Conservation (phyloP, 495 filamentous ascomycete genomes). For the Friedmanniomyces simplex region DNA sequence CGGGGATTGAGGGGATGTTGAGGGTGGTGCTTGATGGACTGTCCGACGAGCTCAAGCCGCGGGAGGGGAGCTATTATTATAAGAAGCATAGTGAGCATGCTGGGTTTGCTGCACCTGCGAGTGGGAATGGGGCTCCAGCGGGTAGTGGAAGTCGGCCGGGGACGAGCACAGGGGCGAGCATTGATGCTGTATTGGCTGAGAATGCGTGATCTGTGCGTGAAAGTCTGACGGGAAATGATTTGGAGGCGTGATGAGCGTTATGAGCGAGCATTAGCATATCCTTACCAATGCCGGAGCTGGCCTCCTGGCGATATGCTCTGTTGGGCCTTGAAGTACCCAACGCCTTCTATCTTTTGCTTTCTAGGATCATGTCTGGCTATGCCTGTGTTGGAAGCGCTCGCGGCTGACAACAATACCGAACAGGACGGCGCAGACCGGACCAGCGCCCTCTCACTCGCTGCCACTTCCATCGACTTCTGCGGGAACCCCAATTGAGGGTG, state of each 20-base stretch:
- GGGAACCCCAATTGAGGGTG: too few species aligned
- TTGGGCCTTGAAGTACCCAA: too few species aligned
- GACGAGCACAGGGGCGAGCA: constrained; percentile 7
- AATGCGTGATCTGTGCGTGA: neutral
- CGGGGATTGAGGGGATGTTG: constrained; percentile 60
- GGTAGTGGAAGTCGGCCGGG: neutral
- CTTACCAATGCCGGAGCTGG: neutral
- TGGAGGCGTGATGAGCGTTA: neutral
- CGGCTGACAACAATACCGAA: too few species aligned
- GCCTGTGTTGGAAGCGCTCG: too few species aligned
- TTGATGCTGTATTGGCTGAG: constrained; percentile 9
- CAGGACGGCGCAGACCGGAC: too few species aligned
- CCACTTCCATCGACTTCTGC: too few species aligned
- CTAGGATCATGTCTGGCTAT: too few species aligned
- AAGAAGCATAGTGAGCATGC: constrained; percentile 50
- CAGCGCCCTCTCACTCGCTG: too few species aligned
- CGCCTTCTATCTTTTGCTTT: too few species aligned
- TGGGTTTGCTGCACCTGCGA: constrained; percentile 28
- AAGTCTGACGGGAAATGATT: neutral
- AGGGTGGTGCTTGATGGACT: constrained; percentile 57
- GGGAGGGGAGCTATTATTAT: constrained; percentile 59
- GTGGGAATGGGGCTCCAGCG: neutral
- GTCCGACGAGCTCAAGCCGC: constrained; percentile 55
- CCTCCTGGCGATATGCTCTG: neutral
- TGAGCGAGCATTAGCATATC: neutral